phyloP scores from a whole-genome alignment of 1,139 yeast species.

The Nakaseomyces nivariensis region DNA sequence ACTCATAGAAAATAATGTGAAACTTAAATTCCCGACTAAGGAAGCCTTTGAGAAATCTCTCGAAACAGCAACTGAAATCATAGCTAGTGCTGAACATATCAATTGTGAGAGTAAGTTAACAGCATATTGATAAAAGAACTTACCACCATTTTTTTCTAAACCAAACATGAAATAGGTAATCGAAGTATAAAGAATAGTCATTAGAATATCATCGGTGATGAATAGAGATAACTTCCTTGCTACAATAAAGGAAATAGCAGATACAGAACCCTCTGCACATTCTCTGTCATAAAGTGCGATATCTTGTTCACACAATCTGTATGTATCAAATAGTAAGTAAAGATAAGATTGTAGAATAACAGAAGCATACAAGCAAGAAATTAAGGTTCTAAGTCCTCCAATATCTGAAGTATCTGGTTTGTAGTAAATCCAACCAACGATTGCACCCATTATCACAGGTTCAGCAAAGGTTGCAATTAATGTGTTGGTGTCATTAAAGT shows the following conservation, averaged over 20 bases:
- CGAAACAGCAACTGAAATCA: constrained; percentile 41
- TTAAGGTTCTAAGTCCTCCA: constrained; percentile 58
- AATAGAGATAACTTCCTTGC: constrained; percentile 61
- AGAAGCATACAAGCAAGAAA: constrained; percentile 56
- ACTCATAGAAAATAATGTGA: constrained; percentile 66
- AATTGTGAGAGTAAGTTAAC: constrained; percentile 45
- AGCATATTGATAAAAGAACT: constrained; percentile 56
- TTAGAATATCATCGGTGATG: constrained; percentile 58
- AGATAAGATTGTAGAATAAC: constrained; percentile 60
- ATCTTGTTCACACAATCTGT: constrained; percentile 60
- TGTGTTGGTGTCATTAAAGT: constrained; percentile 52
- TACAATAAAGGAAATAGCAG: constrained; percentile 47
- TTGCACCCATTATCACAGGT: constrained; percentile 45
- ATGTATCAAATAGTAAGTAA: constrained; percentile 61
- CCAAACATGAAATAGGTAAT: constrained; percentile 78
- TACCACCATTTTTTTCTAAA: constrained; percentile 38
- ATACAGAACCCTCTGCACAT: constrained; percentile 55
- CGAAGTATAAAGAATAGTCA: constrained; percentile 47
- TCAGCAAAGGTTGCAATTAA: constrained; percentile 46
- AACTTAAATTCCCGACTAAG: constrained; percentile 50
- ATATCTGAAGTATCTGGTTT: constrained; percentile 46
- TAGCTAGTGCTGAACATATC: constrained; percentile 22
- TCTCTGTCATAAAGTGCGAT: constrained; percentile 65
- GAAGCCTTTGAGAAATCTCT: constrained; percentile 60
- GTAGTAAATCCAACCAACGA: constrained; percentile 70